Evolutionary conservation across 306 rosid species (phyloP).

Genomic region (Senna tora): DNA sequence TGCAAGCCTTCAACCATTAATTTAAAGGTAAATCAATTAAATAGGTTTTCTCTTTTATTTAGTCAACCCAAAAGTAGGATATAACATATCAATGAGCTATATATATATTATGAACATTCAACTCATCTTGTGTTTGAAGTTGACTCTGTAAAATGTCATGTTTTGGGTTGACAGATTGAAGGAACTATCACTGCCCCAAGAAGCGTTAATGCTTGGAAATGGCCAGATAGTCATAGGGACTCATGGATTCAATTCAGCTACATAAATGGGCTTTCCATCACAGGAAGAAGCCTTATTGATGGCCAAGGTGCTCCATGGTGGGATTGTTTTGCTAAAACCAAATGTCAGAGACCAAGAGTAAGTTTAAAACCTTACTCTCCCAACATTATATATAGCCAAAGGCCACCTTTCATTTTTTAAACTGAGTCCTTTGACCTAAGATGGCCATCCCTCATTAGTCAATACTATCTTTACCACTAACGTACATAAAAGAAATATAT

Average conservation of each 20-base stretch:
- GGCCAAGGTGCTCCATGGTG: slow-evolving; percentile 67
- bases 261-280: slow-evolving; percentile 41
- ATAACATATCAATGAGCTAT: neutral
- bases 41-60: neutral
- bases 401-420: neutral
- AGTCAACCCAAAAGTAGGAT: neutral
- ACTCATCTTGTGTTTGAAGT: neutral
- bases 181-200: slow-evolving; percentile 49
- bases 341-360: slow-evolving; percentile 34
- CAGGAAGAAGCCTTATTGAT: slow-evolving; percentile 52
- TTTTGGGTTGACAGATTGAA: slow-evolving; percentile 31
- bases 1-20: slow-evolving; percentile 46
- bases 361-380: slow-evolving; percentile 7
- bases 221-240: neutral
- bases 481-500: no score
- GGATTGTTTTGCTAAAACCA: neutral
- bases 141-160: neutral
- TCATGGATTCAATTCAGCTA: slow-evolving; percentile 31
- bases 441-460: neutral
- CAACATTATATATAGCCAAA: neutral
- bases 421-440: neutral
- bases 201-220: slow-evolving; percentile 36
- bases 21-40: slow-evolving; percentile 36
- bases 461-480: no score
- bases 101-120: neutral